Base-by-base conservation (phyloP, 768 basidiomycete genomes). In the Podaxis carcinomalis region DNA sequence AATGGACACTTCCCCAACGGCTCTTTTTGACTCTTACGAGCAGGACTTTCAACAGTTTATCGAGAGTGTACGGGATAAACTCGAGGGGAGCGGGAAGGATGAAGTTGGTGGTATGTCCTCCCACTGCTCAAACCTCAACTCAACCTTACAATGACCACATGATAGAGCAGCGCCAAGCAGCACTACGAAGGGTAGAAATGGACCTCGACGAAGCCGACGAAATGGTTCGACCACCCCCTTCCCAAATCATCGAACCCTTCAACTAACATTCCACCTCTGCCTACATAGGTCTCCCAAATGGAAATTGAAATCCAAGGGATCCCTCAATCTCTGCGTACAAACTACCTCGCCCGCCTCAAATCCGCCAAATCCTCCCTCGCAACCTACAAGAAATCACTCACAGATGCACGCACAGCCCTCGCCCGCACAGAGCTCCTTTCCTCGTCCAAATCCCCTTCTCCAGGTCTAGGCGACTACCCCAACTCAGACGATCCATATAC, bases 191-290 rank as follows among this genome's bases (percentile, higher is more conserved):
- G 63, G 90, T 92, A 23, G 92, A 95, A 70, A 93, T 95, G 84
- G 96, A 98, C 71, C 78, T 99, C 4, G 97, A 99, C 71, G 97
- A 99, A 74, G 96, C 95, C 0, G 95, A 97, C 66, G 97, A 98
- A 80, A 94, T 98, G 85, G 95, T 90, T 68, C 51, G 84, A 69
- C 7, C 37, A 16, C 36, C 28, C n/a, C 11, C 10, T 5, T 5
- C 55, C 37, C 14, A 14, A 35, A 11, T 23, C 49, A 21, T 3
- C n/a, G 19, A 44, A 16, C 6, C 16, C 36, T 36, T 27, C 32
- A 19, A 35, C 42, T 25, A 52, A 60, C 57, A 52, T 42, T 27
- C 56, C 52, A 42, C 44, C 47, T 23, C 57, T 53, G 54, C 35
- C 49, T 40, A 19, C 21, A 3, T 66, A 98, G 96, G 84, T 98